phyloP scores from a whole-genome alignment of 805 yeast genomes.

The Yamadazyma sp. region DNA sequence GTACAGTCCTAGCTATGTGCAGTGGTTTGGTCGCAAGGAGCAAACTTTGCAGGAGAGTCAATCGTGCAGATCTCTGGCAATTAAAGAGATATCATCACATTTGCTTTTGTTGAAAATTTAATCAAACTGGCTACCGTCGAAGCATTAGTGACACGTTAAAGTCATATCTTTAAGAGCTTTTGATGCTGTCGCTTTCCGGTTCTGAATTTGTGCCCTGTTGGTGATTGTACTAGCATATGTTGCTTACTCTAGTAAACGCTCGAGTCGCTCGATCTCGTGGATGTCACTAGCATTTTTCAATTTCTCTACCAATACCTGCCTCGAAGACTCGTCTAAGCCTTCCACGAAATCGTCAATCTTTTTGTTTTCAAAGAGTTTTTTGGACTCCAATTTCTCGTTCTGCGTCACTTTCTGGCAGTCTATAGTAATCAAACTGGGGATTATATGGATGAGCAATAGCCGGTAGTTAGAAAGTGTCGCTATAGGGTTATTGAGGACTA shows the following conservation, averaged over 20 bases:
- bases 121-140: no score
- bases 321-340: slow-evolving; percentile 21
- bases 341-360: slow-evolving; percentile 7
- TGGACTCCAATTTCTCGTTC: slow-evolving; percentile 50
- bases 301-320: slow-evolving; percentile 46
- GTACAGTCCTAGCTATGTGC: no score
- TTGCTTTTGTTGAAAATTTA: no score
- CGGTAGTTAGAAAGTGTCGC: slow-evolving; percentile 55
- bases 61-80: no score
- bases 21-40: no score
- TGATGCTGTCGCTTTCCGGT: neutral
- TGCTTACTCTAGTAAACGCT: slow-evolving; percentile 8
- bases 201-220: no score
- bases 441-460: slow-evolving; percentile 52
- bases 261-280: slow-evolving; percentile 50
- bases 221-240: no score
- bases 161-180: neutral
- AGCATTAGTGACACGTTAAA: no score
- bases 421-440: slow-evolving; percentile 62
- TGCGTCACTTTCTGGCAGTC: slow-evolving; percentile 67
- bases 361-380: slow-evolving; percentile 34
- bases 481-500: slow-evolving; percentile 61
- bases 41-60: no score
- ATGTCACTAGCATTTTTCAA: slow-evolving; percentile 64
- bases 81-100: no score